Conservation (phyloP, 1,284 basidiomycete species). For the Flammula alnicola region DNA sequence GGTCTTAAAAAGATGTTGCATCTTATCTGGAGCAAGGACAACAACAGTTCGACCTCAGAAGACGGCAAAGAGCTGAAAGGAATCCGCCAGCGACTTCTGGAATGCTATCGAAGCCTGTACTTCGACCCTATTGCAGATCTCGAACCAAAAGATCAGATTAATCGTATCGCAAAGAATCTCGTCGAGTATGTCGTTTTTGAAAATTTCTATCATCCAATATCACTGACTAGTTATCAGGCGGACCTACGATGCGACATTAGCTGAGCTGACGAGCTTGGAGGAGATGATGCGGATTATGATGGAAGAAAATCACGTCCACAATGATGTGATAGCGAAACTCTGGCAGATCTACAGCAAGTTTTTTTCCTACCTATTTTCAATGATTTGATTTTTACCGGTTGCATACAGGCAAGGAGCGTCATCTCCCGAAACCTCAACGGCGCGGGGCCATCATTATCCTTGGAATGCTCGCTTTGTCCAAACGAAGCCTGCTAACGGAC, state of each 20-base stretch:
- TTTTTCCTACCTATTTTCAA: background rate
- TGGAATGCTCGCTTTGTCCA: slow-evolving; percentile 93
- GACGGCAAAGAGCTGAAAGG: slow-evolving; percentile 91
- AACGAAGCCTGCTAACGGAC: slow-evolving; percentile 85
- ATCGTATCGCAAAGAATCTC: slow-evolving; percentile 97
- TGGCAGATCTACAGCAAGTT: slow-evolving; percentile 94
- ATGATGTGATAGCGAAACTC: slow-evolving; percentile 86
- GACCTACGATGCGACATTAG: slow-evolving; percentile 90
- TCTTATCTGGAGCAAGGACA: slow-evolving; percentile 97
- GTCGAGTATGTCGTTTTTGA: slow-evolving; percentile 72
- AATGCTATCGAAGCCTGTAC: slow-evolving; percentile 89
- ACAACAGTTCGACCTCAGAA: slow-evolving; percentile 74
- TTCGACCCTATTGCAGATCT: slow-evolving; percentile 81
- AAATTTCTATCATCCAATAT: background rate
- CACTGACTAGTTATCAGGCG: slow-evolving; percentile 49
- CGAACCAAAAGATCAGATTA: slow-evolving; percentile 85
- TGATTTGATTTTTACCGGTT: background rate
- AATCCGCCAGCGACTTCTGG: slow-evolving; percentile 85
- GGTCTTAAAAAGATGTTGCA: slow-evolving; percentile 98
- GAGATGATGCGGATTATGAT: slow-evolving; percentile 97
- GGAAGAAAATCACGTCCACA: slow-evolving; percentile 81
- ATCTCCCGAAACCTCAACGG: slow-evolving; percentile 82
- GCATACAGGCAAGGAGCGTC: slow-evolving; percentile 66
- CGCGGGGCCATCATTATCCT: slow-evolving; percentile 94
- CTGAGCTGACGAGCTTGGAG: slow-evolving; percentile 95